Evolutionary conservation across 331 rosid species (phyloP), one percentile per base, ranked within the genome.

Genomic region (Malus hybrid): DNA sequence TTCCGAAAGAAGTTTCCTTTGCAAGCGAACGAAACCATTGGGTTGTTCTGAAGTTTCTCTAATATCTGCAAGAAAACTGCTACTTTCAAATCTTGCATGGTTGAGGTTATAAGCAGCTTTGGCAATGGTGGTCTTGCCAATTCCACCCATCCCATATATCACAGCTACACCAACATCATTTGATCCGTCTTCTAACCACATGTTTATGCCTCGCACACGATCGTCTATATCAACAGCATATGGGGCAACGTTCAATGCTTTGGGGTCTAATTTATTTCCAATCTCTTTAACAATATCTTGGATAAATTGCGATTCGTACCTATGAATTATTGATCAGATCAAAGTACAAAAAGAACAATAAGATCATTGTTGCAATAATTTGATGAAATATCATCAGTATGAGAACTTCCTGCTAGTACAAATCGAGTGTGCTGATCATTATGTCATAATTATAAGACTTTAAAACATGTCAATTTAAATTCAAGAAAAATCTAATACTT

Each of bases 91-190:
- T 33, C 12, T 50, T 4, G 9, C 1, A 13, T 2, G 10, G 4
- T 61, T 75, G 1, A 0, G 12, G 30, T 64, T 64, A 55, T 64
- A 75, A 42, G 66, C 69, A 13, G 72, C 50, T 50, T 50, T 75
- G 10, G 78, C 78, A 5, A 71, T 56, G 3, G 75, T 55, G 63
- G 66, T 56, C 33, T 71, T 71, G 62, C 65, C 75, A 30, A 71
- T 64, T 7, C 71, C 78, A 15, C 78, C 72, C 66, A 75, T 64
- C 2, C 78, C 78, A 50, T 7, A 30, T 7, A 75, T 6, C 10
- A 53, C 65, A 2, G 56, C 33, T 24, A 64, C 3, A 1, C n/a
- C 42, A 63, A 30, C 61, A 10, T 32, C 65, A 75, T 32, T 10
- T 18, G 33, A 64, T 34, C 42, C 29, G 29, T 29, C 20, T 20